A percentile compares a stretch with the other conserved stretches of the same genome.
phyloP scores from a whole-genome alignment of 495 filamentous ascomycete species.

The Penicillium manginii region DNA sequence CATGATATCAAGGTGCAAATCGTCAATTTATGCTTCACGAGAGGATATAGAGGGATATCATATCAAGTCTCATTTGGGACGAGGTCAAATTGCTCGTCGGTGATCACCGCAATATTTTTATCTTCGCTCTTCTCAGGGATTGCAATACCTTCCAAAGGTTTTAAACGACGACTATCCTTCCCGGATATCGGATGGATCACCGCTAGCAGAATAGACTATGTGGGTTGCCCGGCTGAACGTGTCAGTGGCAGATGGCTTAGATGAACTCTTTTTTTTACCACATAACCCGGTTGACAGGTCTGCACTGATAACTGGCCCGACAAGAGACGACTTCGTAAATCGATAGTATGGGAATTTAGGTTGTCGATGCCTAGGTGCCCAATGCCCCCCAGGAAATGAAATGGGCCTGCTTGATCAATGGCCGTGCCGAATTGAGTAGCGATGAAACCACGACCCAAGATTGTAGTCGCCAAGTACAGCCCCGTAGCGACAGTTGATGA shows the following conservation, averaged over 20 bases:
- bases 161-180: neutral
- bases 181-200: neutral
- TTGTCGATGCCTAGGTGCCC: conserved; percentile 2
- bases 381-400: neutral
- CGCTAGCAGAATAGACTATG: conserved; percentile 3
- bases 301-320: neutral
- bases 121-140: neutral
- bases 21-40: conserved; percentile 1
- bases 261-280: conserved; percentile 7
- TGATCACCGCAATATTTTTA: neutral
- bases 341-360: neutral
- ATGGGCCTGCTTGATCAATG: conserved; percentile 1
- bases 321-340: neutral
- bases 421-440: conserved; percentile 1
- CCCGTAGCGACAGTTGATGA: conserved; percentile 3
- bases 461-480: neutral
- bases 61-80: neutral
- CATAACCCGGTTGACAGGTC: conserved; percentile 3
- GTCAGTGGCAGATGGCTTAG: conserved; percentile 3
- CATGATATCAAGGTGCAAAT: conserved; percentile 2
- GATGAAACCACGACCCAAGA: conserved; percentile 3
- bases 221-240: neutral
- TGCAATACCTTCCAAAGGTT: neutral
- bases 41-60: conserved; percentile 4
- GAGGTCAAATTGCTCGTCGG: neutral